Evolutionary conservation across 2,329 filamentous ascomycete species (phyloP).

Genomic region (Stemphylium lycopersici): DNA sequence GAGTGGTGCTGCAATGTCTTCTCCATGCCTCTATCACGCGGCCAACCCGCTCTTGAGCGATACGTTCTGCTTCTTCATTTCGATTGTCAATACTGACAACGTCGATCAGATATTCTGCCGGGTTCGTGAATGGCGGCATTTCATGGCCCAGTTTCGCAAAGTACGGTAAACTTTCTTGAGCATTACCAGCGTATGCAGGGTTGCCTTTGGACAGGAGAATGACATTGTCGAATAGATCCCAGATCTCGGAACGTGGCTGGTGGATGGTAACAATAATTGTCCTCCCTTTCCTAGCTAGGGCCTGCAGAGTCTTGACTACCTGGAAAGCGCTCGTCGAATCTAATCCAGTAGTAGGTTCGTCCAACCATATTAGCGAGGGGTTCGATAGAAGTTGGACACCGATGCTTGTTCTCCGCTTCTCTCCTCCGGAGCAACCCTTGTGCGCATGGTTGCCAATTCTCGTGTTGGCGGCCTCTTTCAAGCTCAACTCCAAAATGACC

Average conservation of each 20-base stretch:
- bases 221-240: conserved; percentile 75
- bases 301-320: conserved; percentile 72
- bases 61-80: conserved; percentile 67
- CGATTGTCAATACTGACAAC: conserved; percentile 76
- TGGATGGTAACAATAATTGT: conserved; percentile 79
- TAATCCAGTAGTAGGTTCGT: conserved; percentile 79
- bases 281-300: conserved; percentile 69
- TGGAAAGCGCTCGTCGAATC: conserved; percentile 80
- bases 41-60: conserved; percentile 66
- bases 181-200: conserved; percentile 70
- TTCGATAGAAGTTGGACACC: conserved; percentile 81
- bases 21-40: conserved; percentile 67
- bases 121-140: conserved; percentile 75
- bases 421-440: conserved; percentile 78
- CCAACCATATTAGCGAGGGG: conserved; percentile 76
- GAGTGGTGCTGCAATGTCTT: conserved; percentile 21
- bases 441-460: conserved; percentile 73
- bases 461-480: conserved; percentile 79
- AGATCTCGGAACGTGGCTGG: conserved; percentile 79
- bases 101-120: conserved; percentile 77
- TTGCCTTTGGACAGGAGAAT: conserved; percentile 71
- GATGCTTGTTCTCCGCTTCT: conserved; percentile 77
- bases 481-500: conserved; percentile 74
- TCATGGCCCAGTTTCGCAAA: conserved; percentile 66
- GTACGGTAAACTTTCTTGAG: conserved; percentile 65